phyloP scores from a whole-genome alignment of 2,329 filamentous ascomycete species.

The Ascochyta rabiei region DNA sequence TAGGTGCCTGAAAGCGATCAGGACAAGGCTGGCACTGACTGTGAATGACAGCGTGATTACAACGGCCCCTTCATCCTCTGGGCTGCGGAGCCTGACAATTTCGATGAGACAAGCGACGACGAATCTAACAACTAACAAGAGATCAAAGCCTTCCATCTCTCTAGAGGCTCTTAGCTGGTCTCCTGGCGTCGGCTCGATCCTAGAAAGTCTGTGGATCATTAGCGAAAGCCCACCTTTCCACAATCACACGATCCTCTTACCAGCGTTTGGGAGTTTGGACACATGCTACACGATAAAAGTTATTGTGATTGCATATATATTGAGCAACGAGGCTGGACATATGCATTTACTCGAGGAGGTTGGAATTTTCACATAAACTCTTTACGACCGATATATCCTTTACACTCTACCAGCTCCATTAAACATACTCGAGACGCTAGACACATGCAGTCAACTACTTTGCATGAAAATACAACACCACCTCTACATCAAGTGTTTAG shows the following conservation, averaged over 20 bases:
- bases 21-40: slow-evolving; percentile 13
- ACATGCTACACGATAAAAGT: neutral
- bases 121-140: neutral
- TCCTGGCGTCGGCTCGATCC: too few species aligned
- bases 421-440: neutral
- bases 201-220: too few species aligned
- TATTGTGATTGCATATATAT: neutral
- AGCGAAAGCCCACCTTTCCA: too few species aligned
- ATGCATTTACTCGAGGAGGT: neutral
- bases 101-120: neutral
- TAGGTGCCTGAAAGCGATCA: slow-evolving; percentile 15
- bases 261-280: neutral
- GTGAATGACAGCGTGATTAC: slow-evolving; percentile 22
- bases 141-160: too few species aligned
- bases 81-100: slow-evolving; percentile 33
- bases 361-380: neutral
- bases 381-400: neutral
- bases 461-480: neutral
- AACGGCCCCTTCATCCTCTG: slow-evolving; percentile 44
- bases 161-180: too few species aligned
- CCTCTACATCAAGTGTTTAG: slow-evolving; percentile 46
- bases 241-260: neutral
- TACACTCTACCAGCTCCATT: neutral
- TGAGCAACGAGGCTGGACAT: neutral
- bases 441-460: neutral